Base-by-base conservation (phyloP, 1,284 basidiomycete species). In the Phlebopus sp. region DNA sequence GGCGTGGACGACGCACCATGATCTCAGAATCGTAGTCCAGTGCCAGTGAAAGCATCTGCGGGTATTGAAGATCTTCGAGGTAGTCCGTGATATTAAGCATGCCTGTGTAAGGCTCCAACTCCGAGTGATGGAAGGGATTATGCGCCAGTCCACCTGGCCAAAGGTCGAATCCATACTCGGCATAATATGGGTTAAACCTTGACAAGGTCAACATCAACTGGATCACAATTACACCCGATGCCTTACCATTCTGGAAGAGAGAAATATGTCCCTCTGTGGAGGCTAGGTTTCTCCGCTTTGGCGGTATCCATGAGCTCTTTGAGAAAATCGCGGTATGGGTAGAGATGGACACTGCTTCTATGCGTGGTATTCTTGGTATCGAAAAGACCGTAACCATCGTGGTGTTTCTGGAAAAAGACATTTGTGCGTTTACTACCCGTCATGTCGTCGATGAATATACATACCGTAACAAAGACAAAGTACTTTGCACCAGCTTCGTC, bases 401-500 rank as follows among this genome's bases (percentile, higher is more conserved):
- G 73, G 47, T 76, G 73, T 69, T 77, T 78, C 69, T 74, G 46
- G 5, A 17, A 9, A 23, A 13, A 6, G n/a, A 10, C n/a, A n/a
- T n/a, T n/a, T n/a, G n/a, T n/a, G n/a, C n/a, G n/a, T n/a, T n/a
- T n/a, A n/a, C n/a, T n/a, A n/a, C n/a, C n/a, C n/a, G n/a, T n/a
- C n/a, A n/a, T n/a, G 13, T 14, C n/a, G 39, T 23, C 30, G 43
- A 52, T 23, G 50, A 21, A 17, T 14, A 38, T 9, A 54, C 69
- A 10, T 34, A 75, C 77, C 5, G 79, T 75, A 15, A 79, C 77
- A 30, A 80, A 64, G 14, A 84, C 79, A 55, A 83, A 82, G 52
- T 84, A 84, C 53, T 77, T 79, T 1, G 81, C 81, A 1, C 82
- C 82, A 0, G 79, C 76, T 21, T 68, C 67, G 25, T 73, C 73